Percentiles rank a stretch among this genome's conserved stretches.
phyloP scores from a whole-genome alignment of 2,329 filamentous ascomycete species.

The Colletotrichum abscissum region DNA sequence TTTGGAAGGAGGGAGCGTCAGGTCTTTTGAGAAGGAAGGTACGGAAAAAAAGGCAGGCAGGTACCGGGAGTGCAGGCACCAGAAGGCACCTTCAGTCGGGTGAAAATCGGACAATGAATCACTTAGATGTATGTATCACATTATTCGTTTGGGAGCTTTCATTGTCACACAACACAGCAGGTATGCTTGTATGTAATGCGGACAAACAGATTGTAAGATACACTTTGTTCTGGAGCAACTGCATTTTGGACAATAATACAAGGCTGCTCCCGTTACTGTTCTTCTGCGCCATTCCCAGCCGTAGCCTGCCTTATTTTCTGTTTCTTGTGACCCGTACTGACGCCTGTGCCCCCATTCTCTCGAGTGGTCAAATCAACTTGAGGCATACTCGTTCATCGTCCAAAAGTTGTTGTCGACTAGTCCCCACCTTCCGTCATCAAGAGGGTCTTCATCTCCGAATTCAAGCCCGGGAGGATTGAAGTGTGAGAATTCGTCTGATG shows the following conservation, averaged over 20 bases:
- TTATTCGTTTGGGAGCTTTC: neutral
- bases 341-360: neutral
- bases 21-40: neutral
- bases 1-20: neutral
- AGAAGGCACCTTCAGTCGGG: neutral
- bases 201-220: neutral
- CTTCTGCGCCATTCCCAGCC: neutral
- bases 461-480: conserved; percentile 14
- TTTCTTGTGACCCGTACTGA: neutral
- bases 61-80: neutral
- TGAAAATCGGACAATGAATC: neutral
- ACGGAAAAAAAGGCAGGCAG: neutral
- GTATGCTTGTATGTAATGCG: neutral
- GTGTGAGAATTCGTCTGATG: neutral
- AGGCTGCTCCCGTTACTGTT: neutral
- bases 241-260: neutral
- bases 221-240: neutral
- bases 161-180: neutral
- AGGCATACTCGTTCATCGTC: neutral
- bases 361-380: neutral
- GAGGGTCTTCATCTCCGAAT: conserved; percentile 15
- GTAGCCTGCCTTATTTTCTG: neutral
- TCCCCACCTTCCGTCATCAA: conserved; percentile 11
- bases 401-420: neutral
- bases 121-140: neutral